phyloP scores from a whole-genome alignment of 1,284 basidiomycete genomes.

The Kwoniella shivajii region DNA sequence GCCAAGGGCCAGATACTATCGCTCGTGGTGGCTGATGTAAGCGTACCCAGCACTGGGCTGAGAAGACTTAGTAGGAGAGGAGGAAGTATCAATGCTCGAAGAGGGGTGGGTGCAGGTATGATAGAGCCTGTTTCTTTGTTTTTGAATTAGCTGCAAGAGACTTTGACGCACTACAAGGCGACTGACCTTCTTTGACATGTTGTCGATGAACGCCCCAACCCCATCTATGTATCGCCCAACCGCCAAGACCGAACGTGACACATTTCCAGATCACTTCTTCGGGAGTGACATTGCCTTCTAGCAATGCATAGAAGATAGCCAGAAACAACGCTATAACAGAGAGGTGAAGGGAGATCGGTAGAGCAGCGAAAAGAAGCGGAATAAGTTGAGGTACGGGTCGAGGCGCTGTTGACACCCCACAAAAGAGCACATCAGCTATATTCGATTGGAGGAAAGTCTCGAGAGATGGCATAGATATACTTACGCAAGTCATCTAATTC shows the following conservation, averaged over 20 bases:
- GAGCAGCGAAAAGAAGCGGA: constrained; percentile 70
- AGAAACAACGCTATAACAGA: constrained; percentile 79
- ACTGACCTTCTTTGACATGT: background rate
- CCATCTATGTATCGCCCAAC: constrained; percentile 63
- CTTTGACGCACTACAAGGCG: background rate
- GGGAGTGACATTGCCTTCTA: constrained; percentile 66
- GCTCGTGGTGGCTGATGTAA: constrained; percentile 91
- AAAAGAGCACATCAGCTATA: background rate
- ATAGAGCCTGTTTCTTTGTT: constrained; percentile 59
- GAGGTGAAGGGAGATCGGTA: constrained; percentile 82
- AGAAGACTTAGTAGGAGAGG: constrained; percentile 85
- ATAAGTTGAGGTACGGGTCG: constrained; percentile 59
- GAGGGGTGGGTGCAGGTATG: constrained; percentile 37
- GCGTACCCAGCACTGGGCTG: constrained; percentile 84
- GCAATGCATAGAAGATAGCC: constrained; percentile 73
- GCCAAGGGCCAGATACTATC: constrained; percentile 96
- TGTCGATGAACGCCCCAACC: constrained; percentile 24
- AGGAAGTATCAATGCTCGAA: constrained; percentile 67
- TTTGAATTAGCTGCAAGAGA: background rate
- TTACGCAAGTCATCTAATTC: constrained; percentile 75
- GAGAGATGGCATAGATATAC: constrained; percentile 39
- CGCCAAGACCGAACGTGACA: constrained; percentile 64
- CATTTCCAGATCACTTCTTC: constrained; percentile 70
- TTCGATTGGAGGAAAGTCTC: background rate
- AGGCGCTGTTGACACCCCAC: constrained; percentile 29